These are phyloP conservation scores for Curvularia eragrostidis DNA, from an alignment of 2,329 filamentous ascomycete species.

Conservation along the genomic window DNA sequence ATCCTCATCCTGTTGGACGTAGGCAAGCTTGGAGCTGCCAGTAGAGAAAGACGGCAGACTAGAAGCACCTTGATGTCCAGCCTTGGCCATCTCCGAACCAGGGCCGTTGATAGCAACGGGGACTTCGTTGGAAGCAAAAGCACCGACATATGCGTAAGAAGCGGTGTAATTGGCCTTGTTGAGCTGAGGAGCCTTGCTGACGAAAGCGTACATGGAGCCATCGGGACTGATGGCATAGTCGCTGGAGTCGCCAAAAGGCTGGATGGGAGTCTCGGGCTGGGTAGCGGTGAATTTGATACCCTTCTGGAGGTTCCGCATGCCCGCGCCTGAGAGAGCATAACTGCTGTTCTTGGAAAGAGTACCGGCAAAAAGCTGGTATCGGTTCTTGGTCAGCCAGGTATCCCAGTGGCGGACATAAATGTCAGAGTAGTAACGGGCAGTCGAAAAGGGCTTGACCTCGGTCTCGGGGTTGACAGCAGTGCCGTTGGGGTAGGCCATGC, in stretches of 20 bases:
- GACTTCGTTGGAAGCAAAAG: conserved; percentile 64
- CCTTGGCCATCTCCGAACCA: conserved; percentile 30
- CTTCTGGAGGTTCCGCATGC: conserved; percentile 64
- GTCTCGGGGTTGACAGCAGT: conserved; percentile 70
- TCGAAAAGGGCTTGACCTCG: conserved; percentile 64
- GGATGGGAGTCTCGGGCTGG: conserved; percentile 70
- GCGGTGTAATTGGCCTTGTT: conserved; percentile 80
- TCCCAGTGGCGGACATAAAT: conserved; percentile 87
- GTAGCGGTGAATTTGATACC: conserved; percentile 63
- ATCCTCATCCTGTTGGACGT: conserved; percentile 72
- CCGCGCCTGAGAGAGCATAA: conserved; percentile 38
- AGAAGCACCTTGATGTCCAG: conserved; percentile 68
- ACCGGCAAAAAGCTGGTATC: conserved; percentile 76
- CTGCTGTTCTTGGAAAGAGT: conserved; percentile 54
- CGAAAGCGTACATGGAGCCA: conserved; percentile 68
- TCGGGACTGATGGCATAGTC: conserved; percentile 76
- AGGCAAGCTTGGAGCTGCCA: conserved; percentile 73
- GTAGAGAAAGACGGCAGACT: conserved; percentile 76
- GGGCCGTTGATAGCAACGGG: conserved; percentile 46
- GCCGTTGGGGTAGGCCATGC: conserved; percentile 71
- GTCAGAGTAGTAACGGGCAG: conserved; percentile 73
- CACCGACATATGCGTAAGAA: conserved; percentile 77
- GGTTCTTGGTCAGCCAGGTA: conserved; percentile 71
- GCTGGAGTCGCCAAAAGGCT: conserved; percentile 76
- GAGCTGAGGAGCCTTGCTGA: conserved; percentile 75